phyloP scores from a whole-genome alignment of 768 basidiomycete species.

The Pleurotus citrinopileatus region DNA sequence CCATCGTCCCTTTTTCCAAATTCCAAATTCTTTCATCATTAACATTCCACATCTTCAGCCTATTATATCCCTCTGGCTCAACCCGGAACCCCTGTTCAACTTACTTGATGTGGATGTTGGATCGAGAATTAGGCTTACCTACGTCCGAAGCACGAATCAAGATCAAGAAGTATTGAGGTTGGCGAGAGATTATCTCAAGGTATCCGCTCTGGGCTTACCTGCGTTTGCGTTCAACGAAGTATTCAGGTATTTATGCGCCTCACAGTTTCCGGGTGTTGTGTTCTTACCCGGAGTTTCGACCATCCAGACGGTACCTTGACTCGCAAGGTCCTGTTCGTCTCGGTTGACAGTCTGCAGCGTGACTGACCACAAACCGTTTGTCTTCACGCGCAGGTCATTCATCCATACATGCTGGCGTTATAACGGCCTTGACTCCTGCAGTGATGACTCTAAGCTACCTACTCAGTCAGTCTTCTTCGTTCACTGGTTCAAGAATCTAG shows the following conservation, averaged over 20 bases:
- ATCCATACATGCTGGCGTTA: slow-evolving; percentile 7
- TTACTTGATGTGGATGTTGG: neutral
- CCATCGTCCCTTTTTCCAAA: too few species aligned
- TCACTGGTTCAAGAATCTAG: neutral
- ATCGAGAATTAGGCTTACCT: neutral
- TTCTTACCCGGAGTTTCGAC: neutral
- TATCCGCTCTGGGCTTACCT: slow-evolving; percentile 8
- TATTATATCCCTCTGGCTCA: neutral
- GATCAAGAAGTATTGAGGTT: slow-evolving; percentile 1
- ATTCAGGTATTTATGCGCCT: neutral
- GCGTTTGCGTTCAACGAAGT: slow-evolving; percentile 11
- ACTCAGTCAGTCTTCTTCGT: slow-evolving; percentile 3
- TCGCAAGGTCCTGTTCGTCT: neutral
- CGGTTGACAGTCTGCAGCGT: neutral
- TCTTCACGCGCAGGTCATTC: neutral
- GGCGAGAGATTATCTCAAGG: neutral
- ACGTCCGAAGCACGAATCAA: neutral
- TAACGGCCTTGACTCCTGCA: slow-evolving; percentile 5
- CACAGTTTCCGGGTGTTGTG: neutral
- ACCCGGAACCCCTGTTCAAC: neutral
- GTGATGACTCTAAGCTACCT: slow-evolving; percentile 10
- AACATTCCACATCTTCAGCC: neutral
- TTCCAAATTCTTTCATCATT: neutral
- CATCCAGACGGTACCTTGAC: slow-evolving; percentile 9
- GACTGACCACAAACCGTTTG: neutral